phyloP scores from a whole-genome alignment of 208 protist genomes.

The Wallacemonas sp. region DNA sequence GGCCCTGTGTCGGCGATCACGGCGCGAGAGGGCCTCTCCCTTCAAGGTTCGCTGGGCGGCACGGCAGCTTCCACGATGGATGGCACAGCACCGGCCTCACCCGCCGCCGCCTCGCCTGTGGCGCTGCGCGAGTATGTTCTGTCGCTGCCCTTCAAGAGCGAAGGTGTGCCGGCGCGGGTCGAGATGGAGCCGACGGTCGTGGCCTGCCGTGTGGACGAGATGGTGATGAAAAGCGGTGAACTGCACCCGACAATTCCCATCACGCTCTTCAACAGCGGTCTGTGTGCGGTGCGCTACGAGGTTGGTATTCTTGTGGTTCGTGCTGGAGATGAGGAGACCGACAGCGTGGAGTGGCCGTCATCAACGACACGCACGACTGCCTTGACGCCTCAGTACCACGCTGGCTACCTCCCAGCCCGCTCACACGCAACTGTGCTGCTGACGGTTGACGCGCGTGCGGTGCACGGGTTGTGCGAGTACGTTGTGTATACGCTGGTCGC shows the following conservation, averaged over 20 bases:
- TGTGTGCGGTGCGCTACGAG: slow-evolving; percentile 78
- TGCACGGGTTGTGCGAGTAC: slow-evolving; percentile 69
- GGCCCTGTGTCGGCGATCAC: neutral
- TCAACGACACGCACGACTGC: neutral
- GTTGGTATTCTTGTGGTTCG: slow-evolving; percentile 41
- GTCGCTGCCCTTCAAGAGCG: slow-evolving; percentile 44
- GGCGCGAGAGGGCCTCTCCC: neutral
- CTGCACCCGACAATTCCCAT: slow-evolving; percentile 50
- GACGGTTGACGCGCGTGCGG: slow-evolving; percentile 41
- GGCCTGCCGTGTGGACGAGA: slow-evolving; percentile 46
- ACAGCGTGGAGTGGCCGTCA: neutral
- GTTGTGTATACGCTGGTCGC: slow-evolving; percentile 69
- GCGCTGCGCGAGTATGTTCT: slow-evolving; percentile 29
- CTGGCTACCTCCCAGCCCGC: slow-evolving; percentile 72
- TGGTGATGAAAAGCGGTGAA: slow-evolving; percentile 42
- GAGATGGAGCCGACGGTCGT: slow-evolving; percentile 77
- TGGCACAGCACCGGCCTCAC: no score
- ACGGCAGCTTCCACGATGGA: no score
- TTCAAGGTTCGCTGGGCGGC: neutral
- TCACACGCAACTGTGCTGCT: slow-evolving; percentile 85
- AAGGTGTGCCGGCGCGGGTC: slow-evolving; percentile 69
- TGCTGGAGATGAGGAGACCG: neutral
- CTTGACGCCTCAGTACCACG: slow-evolving; percentile 53
- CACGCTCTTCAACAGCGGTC: slow-evolving; percentile 87
- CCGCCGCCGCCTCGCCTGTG: neutral